Evolutionary conservation across 306 rosid genomes (phyloP).

Genomic region (Luffa aegyptiaca): DNA sequence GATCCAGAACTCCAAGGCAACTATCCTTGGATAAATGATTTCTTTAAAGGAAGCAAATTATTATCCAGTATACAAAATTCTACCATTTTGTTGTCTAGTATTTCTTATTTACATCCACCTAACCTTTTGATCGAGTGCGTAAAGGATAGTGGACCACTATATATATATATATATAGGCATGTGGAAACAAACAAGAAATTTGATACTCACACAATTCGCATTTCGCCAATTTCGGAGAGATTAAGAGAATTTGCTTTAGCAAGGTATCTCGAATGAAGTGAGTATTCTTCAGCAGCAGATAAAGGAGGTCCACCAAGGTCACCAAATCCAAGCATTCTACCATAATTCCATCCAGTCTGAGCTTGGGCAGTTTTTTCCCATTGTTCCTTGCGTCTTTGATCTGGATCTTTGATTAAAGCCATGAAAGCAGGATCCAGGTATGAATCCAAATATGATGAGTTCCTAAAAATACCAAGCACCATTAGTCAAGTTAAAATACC

Average conservation of each 20-base stretch:
- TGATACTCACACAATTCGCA: slow-evolving; percentile 78
- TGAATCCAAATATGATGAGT: slow-evolving; percentile 64
- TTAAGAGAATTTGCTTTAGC: slow-evolving; percentile 88
- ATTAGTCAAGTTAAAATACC: neutral
- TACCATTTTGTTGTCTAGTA: neutral
- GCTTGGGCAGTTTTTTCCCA: slow-evolving; percentile 97
- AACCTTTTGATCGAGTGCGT: neutral
- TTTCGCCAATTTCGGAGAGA: slow-evolving; percentile 91
- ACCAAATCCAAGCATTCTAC: slow-evolving; percentile 82
- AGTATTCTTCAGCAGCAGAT: slow-evolving; percentile 87
- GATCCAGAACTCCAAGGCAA: neutral
- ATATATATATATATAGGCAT: neutral
- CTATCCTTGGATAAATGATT: neutral
- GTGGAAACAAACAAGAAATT: slow-evolving; percentile 12
- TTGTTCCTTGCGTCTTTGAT: slow-evolving; percentile 87
- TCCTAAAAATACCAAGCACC: slow-evolving; percentile 34
- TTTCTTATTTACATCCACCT: neutral
- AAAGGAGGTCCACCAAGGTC: slow-evolving; percentile 74
- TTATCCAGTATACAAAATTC: neutral
- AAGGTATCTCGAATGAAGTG: slow-evolving; percentile 93
- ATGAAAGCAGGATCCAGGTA: slow-evolving; percentile 96
- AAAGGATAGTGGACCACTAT: neutral
- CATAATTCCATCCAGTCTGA: slow-evolving; percentile 69
- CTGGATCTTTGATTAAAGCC: slow-evolving; percentile 98
- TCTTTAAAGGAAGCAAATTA: neutral